Base-by-base conservation (phyloP, 148 eudicot species). In the Rheum nobile region DNA sequence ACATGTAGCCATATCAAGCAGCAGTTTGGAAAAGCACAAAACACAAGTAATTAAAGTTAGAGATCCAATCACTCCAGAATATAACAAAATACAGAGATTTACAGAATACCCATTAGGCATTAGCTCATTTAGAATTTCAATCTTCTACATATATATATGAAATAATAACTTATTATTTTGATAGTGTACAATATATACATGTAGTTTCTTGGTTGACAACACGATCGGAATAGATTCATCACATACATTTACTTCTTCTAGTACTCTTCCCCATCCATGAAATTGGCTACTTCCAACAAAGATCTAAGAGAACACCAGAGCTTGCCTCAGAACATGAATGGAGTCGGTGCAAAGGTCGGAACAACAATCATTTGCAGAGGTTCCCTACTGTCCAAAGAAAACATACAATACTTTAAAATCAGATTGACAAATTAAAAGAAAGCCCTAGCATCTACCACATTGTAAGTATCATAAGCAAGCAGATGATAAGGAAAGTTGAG, bases 271-370 rank as follows among this genome's bases (percentile, higher is more conserved):
- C 29, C 6, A 52, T 54, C 29, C 61, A 21, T 54, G 19, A 54
- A 22, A 54, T 24, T 54, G 28, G 4, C 28, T 24, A 22, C 4
- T 50, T 50, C 21, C 22, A 16, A 0, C 55, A 50, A 4, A 8
- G 63, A 13, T 1, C 12, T 12, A 4, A 19, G 6, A 46, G 52
- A 46, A 14, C n/a, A 2, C n/a, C 17, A 46, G 52, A 46, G 52
- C 3, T 10, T 61, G 10, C 35, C 16, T 72, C 79, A 87, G 70
- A 87, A 80, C 83, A 83, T 76, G 77, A 81, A 87, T n/a, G 90
- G 82, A 1, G 85, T 81, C 37, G 90, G 86, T 19, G 88, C 61
- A 76, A 87, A 87, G 10, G 84, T 78, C 17, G 90, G 86, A 43
- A 85, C 52, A 4, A 54, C 65, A n/a, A 73, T 76, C 75, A 75